Evolutionary conservation across 2,329 filamentous ascomycete species (phyloP).

Genomic region (Ophiostoma populinum): DNA sequence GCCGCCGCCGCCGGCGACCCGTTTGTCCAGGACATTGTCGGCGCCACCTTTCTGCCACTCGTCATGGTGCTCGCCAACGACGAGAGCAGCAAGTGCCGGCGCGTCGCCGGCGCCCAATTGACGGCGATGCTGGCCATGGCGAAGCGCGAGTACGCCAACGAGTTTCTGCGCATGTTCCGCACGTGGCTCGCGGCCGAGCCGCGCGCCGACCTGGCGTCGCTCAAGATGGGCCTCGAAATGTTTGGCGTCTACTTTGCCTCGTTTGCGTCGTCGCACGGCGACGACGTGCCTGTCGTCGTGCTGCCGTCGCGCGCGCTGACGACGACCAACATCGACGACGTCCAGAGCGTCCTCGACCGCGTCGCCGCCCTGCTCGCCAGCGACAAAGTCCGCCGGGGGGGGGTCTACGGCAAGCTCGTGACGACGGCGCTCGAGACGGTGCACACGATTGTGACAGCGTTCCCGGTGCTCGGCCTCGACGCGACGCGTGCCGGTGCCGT

Average conservation of each 20-base stretch:
- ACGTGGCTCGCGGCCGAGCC: conserved; percentile 46
- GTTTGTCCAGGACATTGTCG: conserved; percentile 64
- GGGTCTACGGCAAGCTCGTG: conserved; percentile 32
- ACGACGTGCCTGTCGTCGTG: background rate
- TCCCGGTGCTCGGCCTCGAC: conserved; percentile 46
- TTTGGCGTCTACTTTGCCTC: conserved; percentile 73
- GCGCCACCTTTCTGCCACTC: conserved; percentile 70
- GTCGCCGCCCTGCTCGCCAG: conserved; percentile 35
- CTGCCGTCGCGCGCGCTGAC: conserved; percentile 13
- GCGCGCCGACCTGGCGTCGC: conserved; percentile 41
- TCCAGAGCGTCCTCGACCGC: conserved; percentile 41
- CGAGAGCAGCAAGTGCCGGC: conserved; percentile 67
- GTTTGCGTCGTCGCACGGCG: conserved; percentile 15
- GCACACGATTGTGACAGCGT: conserved; percentile 47
- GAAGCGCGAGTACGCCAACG: conserved; percentile 52
- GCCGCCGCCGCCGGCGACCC: conserved; percentile 29
- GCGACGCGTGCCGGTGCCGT: conserved; percentile 31
- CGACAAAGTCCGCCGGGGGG: conserved; percentile 38
- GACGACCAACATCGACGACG: conserved; percentile 47
- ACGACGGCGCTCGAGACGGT: conserved; percentile 57
- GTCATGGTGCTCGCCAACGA: conserved; percentile 80
- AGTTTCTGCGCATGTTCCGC: conserved; percentile 53
- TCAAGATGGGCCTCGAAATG: conserved; percentile 49
- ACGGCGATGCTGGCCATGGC: conserved; percentile 67
- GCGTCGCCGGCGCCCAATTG: conserved; percentile 63